Conservation (phyloP, 225 moss, liverwort and hornwort species). For the Ulota crispa region DNA sequence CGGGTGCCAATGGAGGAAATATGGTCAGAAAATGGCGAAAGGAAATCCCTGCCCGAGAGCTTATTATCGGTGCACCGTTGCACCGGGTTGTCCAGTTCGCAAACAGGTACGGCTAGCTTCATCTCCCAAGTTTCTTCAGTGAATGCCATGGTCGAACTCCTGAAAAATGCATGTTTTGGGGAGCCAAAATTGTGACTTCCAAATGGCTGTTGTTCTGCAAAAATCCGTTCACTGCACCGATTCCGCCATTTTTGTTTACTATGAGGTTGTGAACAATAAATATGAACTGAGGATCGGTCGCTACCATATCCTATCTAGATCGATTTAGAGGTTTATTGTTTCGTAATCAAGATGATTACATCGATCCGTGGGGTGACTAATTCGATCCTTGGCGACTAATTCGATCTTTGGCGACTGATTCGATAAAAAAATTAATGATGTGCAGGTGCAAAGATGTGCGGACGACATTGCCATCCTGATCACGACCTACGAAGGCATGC, state of each 20-base stretch:
- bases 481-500: constrained; percentile 76
- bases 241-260: background rate
- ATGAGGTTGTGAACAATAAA: background rate
- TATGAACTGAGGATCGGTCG: background rate
- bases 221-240: background rate
- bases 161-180: too few species aligned
- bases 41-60: constrained; percentile 82
- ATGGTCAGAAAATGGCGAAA: constrained; percentile 84
- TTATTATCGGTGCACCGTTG: constrained; percentile 80
- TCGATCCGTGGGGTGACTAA: background rate
- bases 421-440: too few species aligned
- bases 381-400: background rate
- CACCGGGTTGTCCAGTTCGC: constrained; percentile 73
- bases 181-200: background rate
- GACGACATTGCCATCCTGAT: constrained; percentile 68
- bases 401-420: background rate
- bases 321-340: background rate
- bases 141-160: background rate
- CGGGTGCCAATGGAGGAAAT: constrained; percentile 82
- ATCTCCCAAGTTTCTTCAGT: background rate
- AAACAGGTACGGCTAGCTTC: constrained; percentile 53
- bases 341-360: background rate
- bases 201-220: too few species aligned
- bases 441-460: constrained; percentile 78
- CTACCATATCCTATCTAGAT: background rate